Evolutionary conservation across 2,329 filamentous ascomycete genomes (phyloP).

Genomic region (Cercospora beticola): DNA sequence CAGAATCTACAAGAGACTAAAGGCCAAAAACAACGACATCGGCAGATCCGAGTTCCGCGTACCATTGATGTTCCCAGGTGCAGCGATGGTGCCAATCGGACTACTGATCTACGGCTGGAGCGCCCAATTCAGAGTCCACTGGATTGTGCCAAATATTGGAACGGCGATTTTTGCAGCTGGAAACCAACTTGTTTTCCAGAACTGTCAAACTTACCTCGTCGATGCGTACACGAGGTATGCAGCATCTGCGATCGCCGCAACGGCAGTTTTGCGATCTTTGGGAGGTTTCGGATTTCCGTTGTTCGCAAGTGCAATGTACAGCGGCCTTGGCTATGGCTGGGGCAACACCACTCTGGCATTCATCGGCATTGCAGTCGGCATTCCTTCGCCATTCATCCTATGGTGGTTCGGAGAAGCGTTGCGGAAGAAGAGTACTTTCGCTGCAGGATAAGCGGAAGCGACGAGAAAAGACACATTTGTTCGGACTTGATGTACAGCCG

Average conservation of each 20-base stretch:
- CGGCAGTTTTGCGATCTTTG: slow-evolving; percentile 56
- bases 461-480: not conserved
- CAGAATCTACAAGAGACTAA: slow-evolving; percentile 40
- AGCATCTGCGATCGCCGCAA: slow-evolving; percentile 54
- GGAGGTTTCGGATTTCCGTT: slow-evolving; percentile 61
- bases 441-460: slow-evolving; percentile 29
- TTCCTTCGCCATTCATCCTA: slow-evolving; percentile 50
- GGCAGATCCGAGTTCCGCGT: slow-evolving; percentile 47
- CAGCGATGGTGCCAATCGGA: slow-evolving; percentile 54
- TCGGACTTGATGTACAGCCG: not conserved
- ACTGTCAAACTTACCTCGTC: slow-evolving; percentile 62
- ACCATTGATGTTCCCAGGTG: slow-evolving; percentile 57
- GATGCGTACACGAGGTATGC: slow-evolving; percentile 53
- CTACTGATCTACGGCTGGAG: slow-evolving; percentile 62
- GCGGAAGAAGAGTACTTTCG: slow-evolving; percentile 39
- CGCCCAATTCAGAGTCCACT: slow-evolving; percentile 54
- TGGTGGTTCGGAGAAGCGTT: slow-evolving; percentile 45
- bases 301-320: slow-evolving; percentile 56
- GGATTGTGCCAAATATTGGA: slow-evolving; percentile 62
- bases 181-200: slow-evolving; percentile 58
- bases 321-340: slow-evolving; percentile 50
- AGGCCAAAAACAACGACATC: slow-evolving; percentile 39
- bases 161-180: slow-evolving; percentile 56
- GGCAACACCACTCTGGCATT: slow-evolving; percentile 58
- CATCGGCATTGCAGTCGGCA: slow-evolving; percentile 53